Evolutionary conservation across 805 yeast species (phyloP).

Genomic region (Candida arabinofermentans): DNA sequence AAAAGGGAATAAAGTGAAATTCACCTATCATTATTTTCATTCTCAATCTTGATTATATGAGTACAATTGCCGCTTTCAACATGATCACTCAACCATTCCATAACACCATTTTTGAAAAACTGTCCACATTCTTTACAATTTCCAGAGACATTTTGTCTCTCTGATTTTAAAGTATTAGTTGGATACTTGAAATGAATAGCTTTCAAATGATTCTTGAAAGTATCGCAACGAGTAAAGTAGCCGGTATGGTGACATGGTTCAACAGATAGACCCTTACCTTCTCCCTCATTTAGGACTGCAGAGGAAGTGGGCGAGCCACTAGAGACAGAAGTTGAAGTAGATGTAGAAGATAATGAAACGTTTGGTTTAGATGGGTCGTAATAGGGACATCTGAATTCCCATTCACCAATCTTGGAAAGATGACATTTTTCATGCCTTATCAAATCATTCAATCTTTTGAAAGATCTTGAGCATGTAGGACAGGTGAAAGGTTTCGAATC

Average conservation of each 20-base stretch:
- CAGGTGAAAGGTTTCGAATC: constrained; percentile 76
- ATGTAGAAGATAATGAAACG: constrained; percentile 5
- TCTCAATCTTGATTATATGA: constrained; percentile 12
- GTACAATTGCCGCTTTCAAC: constrained; percentile 50
- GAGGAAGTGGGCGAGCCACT: no score
- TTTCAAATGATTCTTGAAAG: constrained; percentile 85
- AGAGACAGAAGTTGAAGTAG: constrained; percentile 12
- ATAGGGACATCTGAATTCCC: constrained; percentile 78
- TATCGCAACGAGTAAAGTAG: constrained; percentile 83
- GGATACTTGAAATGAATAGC: constrained; percentile 91
- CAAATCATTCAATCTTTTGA: constrained; percentile 83
- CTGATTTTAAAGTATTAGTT: constrained; percentile 75
- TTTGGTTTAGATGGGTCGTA: constrained; percentile 34
- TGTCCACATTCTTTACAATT: constrained; percentile 73
- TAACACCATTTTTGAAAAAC: constrained; percentile 57
- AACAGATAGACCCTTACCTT: constrained; percentile 9
- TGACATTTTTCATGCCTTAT: constrained; percentile 84
- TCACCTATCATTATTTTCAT: background rate
- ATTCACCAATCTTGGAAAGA: constrained; percentile 67
- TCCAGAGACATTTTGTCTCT: constrained; percentile 66
- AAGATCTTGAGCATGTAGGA: constrained; percentile 74
- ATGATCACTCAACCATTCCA: constrained; percentile 75
- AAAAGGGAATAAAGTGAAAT: background rate
- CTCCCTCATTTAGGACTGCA: no score
- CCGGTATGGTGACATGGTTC: constrained; percentile 74